Evolutionary conservation across 129 eudicot genomes (phyloP).

Genomic region (Helianthus annuus): DNA sequence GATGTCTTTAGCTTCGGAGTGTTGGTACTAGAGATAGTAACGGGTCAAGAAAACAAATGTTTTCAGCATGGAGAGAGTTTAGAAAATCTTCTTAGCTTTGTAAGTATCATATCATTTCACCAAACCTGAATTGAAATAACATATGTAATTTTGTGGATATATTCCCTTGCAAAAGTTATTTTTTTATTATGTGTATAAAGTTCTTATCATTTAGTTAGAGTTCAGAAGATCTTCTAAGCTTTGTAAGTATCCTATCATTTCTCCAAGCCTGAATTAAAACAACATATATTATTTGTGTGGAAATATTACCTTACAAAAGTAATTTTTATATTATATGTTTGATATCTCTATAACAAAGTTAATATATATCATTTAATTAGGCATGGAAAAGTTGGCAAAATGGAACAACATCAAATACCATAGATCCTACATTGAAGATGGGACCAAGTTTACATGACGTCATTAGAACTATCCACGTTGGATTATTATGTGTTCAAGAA

Average conservation of each 20-base stretch:
- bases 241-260: background rate
- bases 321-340: background rate
- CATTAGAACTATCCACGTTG: background rate
- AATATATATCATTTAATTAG: background rate
- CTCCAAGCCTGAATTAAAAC: background rate
- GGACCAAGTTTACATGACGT: background rate
- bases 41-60: background rate
- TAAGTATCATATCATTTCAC: background rate
- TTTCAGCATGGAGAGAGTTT: background rate
- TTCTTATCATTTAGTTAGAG: background rate
- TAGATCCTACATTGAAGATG: background rate
- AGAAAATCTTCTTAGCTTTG: slow-evolving; percentile 9
- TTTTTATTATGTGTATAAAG: background rate
- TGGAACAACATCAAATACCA: background rate
- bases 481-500: slow-evolving; percentile 2
- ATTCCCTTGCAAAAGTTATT: background rate
- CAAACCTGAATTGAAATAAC: background rate
- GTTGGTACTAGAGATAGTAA: slow-evolving; percentile 6
- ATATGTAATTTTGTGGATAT: background rate
- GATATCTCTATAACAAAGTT: background rate
- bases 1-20: slow-evolving; percentile 8
- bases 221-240: background rate
- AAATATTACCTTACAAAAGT: too few relatives aligned
- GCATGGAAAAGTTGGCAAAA: slow-evolving; percentile 5
- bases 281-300: too few relatives aligned